These are phyloP conservation scores for Sphaceloma murrayae DNA, from an alignment of 2,329 filamentous ascomycete genomes.

Conservation along the genomic window DNA sequence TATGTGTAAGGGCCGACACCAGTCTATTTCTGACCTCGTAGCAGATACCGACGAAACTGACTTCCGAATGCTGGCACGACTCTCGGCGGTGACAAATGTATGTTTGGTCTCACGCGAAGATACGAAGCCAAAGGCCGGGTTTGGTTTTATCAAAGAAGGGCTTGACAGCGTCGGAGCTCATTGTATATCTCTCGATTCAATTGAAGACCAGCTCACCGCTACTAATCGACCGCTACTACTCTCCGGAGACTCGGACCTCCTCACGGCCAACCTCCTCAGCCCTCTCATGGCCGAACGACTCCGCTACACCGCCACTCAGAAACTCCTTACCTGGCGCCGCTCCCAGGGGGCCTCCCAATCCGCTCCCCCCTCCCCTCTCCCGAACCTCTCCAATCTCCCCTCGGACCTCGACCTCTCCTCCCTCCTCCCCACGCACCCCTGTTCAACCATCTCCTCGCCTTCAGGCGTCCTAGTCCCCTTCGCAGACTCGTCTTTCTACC, in stretches of 20 bases:
- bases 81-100: background rate
- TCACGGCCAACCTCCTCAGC: slow-evolving; percentile 65
- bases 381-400: slow-evolving; percentile 18
- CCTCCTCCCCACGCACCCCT: slow-evolving; percentile 13
- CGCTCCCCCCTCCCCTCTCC: slow-evolving; percentile 23
- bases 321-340: slow-evolving; percentile 62
- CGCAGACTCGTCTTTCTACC: slow-evolving; percentile 8
- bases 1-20: too few species aligned
- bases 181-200: background rate
- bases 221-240: slow-evolving; percentile 47
- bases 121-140: too few species aligned
- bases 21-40: background rate
- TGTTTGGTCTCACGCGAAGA: background rate
- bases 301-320: slow-evolving; percentile 71
- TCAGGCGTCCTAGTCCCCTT: slow-evolving; percentile 17
- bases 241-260: slow-evolving; percentile 57
- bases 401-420: slow-evolving; percentile 7
- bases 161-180: background rate
- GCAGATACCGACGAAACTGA: background rate
- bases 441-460: slow-evolving; percentile 23
- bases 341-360: background rate
- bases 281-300: slow-evolving; percentile 70
- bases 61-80: background rate
- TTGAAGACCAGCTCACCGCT: background rate
- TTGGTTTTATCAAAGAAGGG: background rate